phyloP scores from a whole-genome alignment of 352 stramenopile genomes.

The Globisporangium nodosum region DNA sequence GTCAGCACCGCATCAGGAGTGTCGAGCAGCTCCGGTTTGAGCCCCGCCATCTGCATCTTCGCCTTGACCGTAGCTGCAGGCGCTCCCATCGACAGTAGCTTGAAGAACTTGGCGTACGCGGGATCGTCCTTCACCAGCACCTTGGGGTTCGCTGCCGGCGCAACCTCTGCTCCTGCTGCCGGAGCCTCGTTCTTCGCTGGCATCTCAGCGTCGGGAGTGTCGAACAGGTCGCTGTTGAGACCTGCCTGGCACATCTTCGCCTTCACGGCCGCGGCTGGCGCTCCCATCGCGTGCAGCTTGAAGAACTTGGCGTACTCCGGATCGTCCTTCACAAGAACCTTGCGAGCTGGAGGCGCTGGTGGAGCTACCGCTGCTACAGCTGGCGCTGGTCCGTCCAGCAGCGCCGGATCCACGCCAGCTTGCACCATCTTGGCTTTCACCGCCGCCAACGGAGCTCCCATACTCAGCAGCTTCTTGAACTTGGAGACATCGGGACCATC shows the following conservation, averaged over 20 bases:
- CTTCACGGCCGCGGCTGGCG: constrained; percentile 44
- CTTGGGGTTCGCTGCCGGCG: constrained; percentile 13
- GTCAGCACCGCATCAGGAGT: constrained; percentile 47
- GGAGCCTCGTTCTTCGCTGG: constrained; percentile 8
- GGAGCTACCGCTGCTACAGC: background rate
- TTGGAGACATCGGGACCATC: constrained; percentile 28
- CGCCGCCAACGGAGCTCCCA: constrained; percentile 47
- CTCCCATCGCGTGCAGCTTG: constrained; percentile 59
- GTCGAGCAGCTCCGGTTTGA: constrained; percentile 63
- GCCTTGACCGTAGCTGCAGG: constrained; percentile 47
- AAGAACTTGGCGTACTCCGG: constrained; percentile 63
- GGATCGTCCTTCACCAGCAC: constrained; percentile 59
- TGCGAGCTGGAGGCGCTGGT: background rate
- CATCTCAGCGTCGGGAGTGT: constrained; percentile 53
- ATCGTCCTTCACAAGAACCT: constrained; percentile 41
- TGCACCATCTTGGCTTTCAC: constrained; percentile 70
- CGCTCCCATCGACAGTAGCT: constrained; percentile 54
- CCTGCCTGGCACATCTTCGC: constrained; percentile 73
- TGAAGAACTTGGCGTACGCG: constrained; percentile 68
- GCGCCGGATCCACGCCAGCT: constrained; percentile 45
- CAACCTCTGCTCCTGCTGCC: background rate
- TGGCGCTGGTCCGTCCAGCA: constrained; percentile 28
- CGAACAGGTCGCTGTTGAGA: constrained; percentile 70
- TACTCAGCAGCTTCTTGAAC: constrained; percentile 59
- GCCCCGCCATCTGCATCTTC: constrained; percentile 50